Base-by-base conservation (phyloP, 2,329 filamentous ascomycete species). In the Sclerotinia glacialis region DNA sequence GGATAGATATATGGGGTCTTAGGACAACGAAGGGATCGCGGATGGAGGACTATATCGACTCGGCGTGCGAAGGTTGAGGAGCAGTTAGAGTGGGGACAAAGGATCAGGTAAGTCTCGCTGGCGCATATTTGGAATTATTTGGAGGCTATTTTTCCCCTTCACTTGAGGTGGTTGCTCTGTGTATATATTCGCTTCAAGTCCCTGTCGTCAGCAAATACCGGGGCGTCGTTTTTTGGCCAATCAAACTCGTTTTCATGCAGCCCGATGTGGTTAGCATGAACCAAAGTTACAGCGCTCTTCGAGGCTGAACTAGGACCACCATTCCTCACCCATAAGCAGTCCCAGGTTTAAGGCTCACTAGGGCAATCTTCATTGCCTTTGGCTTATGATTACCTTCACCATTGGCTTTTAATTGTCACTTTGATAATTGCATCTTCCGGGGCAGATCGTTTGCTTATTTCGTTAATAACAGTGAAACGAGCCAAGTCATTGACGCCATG, bases 111-210 rank as follows among this genome's bases (percentile, higher is more conserved):
- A 18, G 18, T 58, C 1, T 58, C 16, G 4, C 34, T 12, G 8
- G 23, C 28, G 18, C 21, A 46, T 6, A 16, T 7, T 47, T 34
- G 7, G 40, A 3, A 11, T 8, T 1, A 12, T 28, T 47, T n/a
- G 5, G 26, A 14, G 2, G n/a, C n/a, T n/a, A 1, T 23, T n/a
- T n/a, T 8, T 9, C 26, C 8, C 12, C 11, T 59, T 23, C 9
- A 0, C 1, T n/a, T 40, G 18, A 21, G 3, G 0, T 16, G 5
- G 23, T 6, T 42, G n/a, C n/a, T n/a, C n/a, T n/a, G n/a, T n/a
- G n/a, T 56, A 14, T 56, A 8, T 26, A 40, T 14, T 47, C 3
- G n/a, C 3, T 5, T 2, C n/a, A 56, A 18, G 4, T 14, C 37
- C 14, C n/a, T 28, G 37, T 37, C 54, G 4, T 56, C 54, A 26